Evolutionary conservation across 257 asterid species (phyloP), one percentile per base, ranked within the genome.

Genomic region (Nicotiana attenuata): DNA sequence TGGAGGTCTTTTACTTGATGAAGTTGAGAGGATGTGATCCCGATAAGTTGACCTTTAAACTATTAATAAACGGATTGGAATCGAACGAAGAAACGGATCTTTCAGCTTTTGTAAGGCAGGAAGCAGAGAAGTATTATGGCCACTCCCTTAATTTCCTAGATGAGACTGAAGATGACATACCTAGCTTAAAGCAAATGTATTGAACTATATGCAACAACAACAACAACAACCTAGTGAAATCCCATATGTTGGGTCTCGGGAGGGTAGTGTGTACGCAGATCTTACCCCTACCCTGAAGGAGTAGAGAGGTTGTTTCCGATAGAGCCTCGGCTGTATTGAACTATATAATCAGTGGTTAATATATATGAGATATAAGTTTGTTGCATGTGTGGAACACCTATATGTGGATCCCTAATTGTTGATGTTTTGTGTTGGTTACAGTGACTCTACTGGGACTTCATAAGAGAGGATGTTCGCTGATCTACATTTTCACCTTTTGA

Each of bases 1-100:
- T 89, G 84, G 92, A 91, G 81, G 88, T 92, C 81, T 91, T 85
- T 85, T 77, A 87, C 89, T 82, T 93, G 83, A 93, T 93, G 97
- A 90, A 85, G 81, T 88, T 92, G 16, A 59, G 86, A 47, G 82
- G 91, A 9, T 92, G 97, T 80, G 92, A 90, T 64, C 92, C 91
- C 0, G 92, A 92, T 83, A 88, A 82, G 76, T 38, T 53, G 75
- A 78, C 94, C 20, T 93, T 85, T 77, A 87, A 82, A 83, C 86
- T 88, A 22, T 82, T 93, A 73, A 86, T 86, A 31, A 86, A 84
- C 55, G 90, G 89, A 80, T 88, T 92, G 38, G 84, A 86, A 60
- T 83, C 93, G n/a, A 87, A 76, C 20, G 87, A 82, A 29, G 93
- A 90, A 84, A 64, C 80, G 57, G 41, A 56, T 80, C 91, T 86